phyloP scores from a whole-genome alignment of 2,329 filamentous ascomycete genomes.

The Colletotrichum sp. region DNA sequence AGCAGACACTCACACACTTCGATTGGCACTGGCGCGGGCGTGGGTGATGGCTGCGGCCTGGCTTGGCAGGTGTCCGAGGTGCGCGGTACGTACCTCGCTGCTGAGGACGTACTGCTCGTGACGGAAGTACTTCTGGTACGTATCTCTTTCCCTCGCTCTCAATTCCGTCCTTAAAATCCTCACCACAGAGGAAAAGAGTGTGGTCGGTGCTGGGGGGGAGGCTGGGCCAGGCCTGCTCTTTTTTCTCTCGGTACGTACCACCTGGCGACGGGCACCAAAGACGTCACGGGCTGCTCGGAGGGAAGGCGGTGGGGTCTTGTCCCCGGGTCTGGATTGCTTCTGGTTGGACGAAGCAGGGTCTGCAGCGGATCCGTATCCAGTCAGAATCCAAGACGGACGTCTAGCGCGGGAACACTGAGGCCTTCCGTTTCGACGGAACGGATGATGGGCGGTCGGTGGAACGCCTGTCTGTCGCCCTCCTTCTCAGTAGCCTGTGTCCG shows the following conservation, averaged over 20 bases:
- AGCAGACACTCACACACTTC: too few species aligned
- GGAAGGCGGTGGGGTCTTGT: background rate
- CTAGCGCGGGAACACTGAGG: background rate
- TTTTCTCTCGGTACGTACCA: background rate
- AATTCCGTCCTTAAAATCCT: background rate
- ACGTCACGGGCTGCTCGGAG: constrained; percentile 7
- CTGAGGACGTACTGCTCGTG: background rate
- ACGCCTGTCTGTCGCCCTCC: background rate
- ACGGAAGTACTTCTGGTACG: background rate
- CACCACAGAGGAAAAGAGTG: background rate
- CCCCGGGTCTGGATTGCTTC: background rate
- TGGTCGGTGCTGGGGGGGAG: background rate
- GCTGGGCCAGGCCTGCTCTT: background rate
- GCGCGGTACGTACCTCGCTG: background rate
- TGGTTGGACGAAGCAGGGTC: constrained; percentile 9
- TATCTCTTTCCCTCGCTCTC: background rate
- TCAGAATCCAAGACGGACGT: background rate
- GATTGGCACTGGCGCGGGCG: background rate
- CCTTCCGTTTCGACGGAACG: background rate
- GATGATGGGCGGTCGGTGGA: background rate
- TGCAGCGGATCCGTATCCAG: background rate
- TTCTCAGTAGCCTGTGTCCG: background rate
- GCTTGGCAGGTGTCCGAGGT: background rate
- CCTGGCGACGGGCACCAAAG: background rate
- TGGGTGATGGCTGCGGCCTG: background rate